Conservation (phyloP, 768 basidiomycete genomes). For the Mrakia gelida region DNA sequence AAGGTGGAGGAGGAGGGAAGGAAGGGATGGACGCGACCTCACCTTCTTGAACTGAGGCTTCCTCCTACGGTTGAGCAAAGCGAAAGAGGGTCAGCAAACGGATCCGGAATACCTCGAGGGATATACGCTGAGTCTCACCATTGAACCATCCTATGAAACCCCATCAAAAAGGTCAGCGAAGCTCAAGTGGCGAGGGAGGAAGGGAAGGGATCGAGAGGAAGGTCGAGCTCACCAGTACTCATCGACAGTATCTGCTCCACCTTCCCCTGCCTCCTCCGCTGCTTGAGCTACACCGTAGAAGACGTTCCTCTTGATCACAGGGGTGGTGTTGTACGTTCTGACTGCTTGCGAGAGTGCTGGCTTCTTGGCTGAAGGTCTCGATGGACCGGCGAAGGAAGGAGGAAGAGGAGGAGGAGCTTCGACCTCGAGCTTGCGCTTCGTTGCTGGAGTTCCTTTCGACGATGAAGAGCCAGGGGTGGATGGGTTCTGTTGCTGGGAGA, state of each 20-base stretch:
- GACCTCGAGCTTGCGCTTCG: slow-evolving; percentile 2
- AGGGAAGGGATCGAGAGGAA: background rate
- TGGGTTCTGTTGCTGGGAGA: background rate
- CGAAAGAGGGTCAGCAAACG: slow-evolving; percentile 5
- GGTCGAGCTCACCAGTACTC: slow-evolving; percentile 20
- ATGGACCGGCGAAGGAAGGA: background rate
- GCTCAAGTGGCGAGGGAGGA: too few species aligned
- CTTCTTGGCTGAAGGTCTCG: background rate
- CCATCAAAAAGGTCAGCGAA: background rate
- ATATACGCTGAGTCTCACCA: too few species aligned
- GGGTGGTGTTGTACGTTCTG: background rate
- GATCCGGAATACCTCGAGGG: too few species aligned
- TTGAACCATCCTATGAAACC: slow-evolving; percentile 1
- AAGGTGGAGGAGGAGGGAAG: background rate
- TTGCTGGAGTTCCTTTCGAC: background rate
- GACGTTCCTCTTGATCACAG: slow-evolving; percentile 6
- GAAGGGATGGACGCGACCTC: background rate
- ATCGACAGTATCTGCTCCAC: background rate
- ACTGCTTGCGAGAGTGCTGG: background rate
- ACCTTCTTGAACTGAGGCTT: slow-evolving; percentile 29
- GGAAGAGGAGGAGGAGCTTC: background rate
- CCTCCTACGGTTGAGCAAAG: slow-evolving; percentile 3
- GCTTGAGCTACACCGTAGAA: slow-evolving; percentile 22
- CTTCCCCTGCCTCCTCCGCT: background rate
- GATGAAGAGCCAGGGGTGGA: background rate